Evolutionary conservation across 441 rosid species (phyloP).

Genomic region (Populus hybrid): DNA sequence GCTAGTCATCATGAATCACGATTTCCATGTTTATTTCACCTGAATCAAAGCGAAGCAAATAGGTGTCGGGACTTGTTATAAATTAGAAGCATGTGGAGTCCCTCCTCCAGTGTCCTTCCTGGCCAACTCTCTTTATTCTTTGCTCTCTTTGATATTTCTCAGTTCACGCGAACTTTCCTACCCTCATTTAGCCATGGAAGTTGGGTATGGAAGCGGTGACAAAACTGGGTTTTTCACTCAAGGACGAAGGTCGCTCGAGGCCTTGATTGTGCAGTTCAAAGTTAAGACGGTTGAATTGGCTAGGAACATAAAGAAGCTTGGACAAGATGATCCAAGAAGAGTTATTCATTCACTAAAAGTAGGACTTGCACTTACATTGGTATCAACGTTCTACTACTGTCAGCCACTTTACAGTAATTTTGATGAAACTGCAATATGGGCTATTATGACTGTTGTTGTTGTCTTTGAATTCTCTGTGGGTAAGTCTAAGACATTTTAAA

Average conservation of each 20-base stretch:
- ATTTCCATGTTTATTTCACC: not conserved
- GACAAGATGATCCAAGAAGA: constrained; percentile 63
- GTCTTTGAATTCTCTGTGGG: no score
- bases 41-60: not conserved
- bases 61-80: constrained; percentile 14
- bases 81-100: constrained; percentile 17
- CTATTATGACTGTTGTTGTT: no score
- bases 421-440: no score
- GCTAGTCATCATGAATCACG: not conserved
- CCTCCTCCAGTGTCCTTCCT: constrained; percentile 7
- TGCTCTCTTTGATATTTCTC: not conserved
- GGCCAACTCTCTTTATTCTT: not conserved
- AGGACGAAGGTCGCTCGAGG: constrained; percentile 16
- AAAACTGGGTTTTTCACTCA: constrained; percentile 14
- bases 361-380: no score
- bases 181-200: constrained; percentile 27
- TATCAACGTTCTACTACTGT: no score
- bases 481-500: no score
- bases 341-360: not conserved
- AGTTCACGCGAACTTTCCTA: constrained; percentile 9
- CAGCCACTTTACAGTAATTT: no score
- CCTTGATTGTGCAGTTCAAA: constrained; percentile 12
- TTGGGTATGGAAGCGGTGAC: constrained; percentile 16
- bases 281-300: constrained; percentile 16
- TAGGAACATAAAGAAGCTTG: constrained; percentile 33